phyloP scores from a whole-genome alignment of 2,329 filamentous ascomycete genomes.

The Aspergillus sp. region DNA sequence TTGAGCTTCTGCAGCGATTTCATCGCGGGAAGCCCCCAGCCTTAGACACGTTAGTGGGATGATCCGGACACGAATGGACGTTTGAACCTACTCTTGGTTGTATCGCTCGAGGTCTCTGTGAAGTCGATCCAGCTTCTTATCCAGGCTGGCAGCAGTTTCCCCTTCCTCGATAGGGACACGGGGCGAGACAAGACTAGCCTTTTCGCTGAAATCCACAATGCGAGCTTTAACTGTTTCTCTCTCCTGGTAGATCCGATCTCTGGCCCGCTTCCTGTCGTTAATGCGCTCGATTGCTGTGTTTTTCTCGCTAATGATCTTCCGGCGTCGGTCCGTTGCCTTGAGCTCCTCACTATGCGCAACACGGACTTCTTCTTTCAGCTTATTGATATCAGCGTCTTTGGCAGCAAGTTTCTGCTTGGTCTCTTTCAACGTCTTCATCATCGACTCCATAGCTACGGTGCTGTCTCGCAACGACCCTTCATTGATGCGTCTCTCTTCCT shows the following conservation, averaged over 20 bases:
- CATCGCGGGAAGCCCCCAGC: conserved; percentile 63
- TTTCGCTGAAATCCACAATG: conserved; percentile 54
- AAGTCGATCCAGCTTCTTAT: conserved; percentile 52
- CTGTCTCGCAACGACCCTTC: conserved; percentile 51
- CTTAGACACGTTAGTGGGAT: conserved; percentile 27
- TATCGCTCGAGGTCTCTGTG: conserved; percentile 58
- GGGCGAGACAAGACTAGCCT: conserved; percentile 56
- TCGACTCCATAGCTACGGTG: conserved; percentile 41
- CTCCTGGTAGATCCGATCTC: conserved; percentile 47
- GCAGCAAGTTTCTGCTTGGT: conserved; percentile 34
- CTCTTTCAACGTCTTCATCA: conserved; percentile 39
- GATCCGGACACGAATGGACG: background rate
- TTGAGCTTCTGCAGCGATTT: conserved; percentile 56
- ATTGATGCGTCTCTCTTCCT: conserved; percentile 46
- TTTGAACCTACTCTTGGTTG: conserved; percentile 46
- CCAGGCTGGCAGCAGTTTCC: conserved; percentile 58
- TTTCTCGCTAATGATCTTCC: conserved; percentile 58
- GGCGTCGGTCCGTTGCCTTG: conserved; percentile 50
- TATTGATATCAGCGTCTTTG: conserved; percentile 35
- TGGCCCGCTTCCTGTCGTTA: conserved; percentile 50
- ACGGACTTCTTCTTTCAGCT: conserved; percentile 44
- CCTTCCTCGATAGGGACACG: conserved; percentile 64
- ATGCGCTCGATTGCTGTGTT: conserved; percentile 58
- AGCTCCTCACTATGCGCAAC: conserved; percentile 58
- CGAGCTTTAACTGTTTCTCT: conserved; percentile 47